phyloP scores from a whole-genome alignment of 2,329 filamentous ascomycete species.

The Colletotrichum noveboracense region DNA sequence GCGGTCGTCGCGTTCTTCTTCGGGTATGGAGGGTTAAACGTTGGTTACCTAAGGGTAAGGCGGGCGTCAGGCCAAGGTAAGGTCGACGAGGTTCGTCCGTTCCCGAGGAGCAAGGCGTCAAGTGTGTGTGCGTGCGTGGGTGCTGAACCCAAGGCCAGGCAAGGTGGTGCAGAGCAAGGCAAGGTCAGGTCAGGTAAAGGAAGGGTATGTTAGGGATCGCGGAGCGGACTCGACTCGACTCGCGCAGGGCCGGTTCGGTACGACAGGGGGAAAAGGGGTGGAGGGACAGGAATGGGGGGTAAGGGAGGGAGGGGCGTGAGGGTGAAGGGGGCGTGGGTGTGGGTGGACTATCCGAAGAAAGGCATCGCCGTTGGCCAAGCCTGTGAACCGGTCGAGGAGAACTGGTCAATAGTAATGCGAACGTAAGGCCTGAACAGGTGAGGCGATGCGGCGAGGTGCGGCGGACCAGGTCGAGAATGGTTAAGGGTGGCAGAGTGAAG shows the following conservation, averaged over 20 bases:
- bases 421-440: background rate
- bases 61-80: background rate
- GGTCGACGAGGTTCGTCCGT: background rate
- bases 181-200: background rate
- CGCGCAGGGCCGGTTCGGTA: background rate
- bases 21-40: background rate
- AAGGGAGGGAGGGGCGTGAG: background rate
- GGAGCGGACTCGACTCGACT: slow-evolving; percentile 5
- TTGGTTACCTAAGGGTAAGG: background rate
- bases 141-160: background rate
- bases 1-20: background rate
- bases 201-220: slow-evolving; percentile 16
- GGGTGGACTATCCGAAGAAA: background rate
- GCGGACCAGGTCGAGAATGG: background rate
- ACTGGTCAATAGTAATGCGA: background rate
- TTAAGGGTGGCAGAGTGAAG: background rate
- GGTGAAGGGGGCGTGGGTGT: background rate
- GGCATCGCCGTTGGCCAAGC: background rate
- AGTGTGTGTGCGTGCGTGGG: background rate
- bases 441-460: background rate
- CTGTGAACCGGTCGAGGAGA: background rate
- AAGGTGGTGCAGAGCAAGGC: background rate
- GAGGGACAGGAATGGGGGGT: background rate
- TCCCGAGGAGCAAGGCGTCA: background rate
- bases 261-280: slow-evolving; percentile 1